These are phyloP conservation scores for Tolypocladium cylindrosporum DNA, from an alignment of 2,329 filamentous ascomycete species.

Conservation along the genomic window DNA sequence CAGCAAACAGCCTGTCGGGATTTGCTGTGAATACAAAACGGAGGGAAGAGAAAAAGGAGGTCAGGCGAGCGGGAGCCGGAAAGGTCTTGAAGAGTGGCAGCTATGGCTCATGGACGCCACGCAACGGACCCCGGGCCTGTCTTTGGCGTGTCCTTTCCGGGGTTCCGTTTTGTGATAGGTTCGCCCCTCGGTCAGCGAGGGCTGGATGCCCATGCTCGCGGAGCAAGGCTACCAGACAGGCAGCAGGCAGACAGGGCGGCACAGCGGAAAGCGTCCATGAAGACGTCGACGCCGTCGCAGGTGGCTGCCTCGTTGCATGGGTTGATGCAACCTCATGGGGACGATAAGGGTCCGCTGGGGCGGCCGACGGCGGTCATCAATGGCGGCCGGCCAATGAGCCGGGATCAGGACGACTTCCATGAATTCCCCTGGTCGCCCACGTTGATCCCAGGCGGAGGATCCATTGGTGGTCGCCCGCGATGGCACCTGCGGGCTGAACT, in stretches of 20 bases:
- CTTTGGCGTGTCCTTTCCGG: not conserved
- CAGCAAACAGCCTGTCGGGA: not conserved
- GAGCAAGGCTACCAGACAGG: not conserved
- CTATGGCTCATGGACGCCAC: not conserved
- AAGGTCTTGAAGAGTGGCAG: not conserved
- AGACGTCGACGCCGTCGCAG: not conserved
- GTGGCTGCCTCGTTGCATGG: not conserved
- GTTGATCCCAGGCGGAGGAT: slow-evolving; percentile 1
- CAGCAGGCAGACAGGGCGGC: not conserved
- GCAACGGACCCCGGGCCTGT: not conserved
- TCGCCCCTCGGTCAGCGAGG: not conserved
- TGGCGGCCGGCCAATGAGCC: not conserved
- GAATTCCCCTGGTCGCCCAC: not conserved
- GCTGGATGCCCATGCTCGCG: not conserved
- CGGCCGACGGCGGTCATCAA: not conserved
- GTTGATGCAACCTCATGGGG: not conserved
- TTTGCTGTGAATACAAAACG: not conserved
- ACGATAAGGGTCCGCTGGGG: not conserved
- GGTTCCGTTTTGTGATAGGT: not conserved
- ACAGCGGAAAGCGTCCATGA: not conserved
- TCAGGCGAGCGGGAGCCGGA: not conserved
- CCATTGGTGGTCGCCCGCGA: slow-evolving; percentile 1
- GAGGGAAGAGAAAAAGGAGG: not conserved
- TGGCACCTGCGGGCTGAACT: not conserved
- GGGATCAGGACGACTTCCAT: not conserved